These are phyloP conservation scores for Tetracentron sinense DNA, from an alignment of 164 flowering plant genomes.

Conservation along the genomic window DNA sequence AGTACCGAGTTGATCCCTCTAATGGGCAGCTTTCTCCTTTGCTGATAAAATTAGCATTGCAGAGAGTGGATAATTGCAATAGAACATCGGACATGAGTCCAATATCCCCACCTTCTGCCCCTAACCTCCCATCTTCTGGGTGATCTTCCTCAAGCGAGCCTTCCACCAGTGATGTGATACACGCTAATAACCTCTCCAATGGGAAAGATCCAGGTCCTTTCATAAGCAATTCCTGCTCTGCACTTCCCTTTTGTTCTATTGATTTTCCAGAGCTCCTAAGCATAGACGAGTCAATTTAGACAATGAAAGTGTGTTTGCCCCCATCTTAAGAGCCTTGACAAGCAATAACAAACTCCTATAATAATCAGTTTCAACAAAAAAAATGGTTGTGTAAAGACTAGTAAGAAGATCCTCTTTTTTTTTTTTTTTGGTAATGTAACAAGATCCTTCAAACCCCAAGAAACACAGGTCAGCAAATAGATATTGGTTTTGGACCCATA, in stretches of 20 bases:
- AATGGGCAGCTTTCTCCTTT: constrained; percentile 89
- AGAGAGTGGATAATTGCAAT: constrained; percentile 87
- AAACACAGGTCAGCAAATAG: too few relatives aligned
- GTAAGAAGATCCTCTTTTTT: too few relatives aligned
- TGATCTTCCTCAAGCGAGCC: constrained; percentile 42
- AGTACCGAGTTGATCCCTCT: constrained; percentile 80
- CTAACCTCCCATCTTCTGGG: constrained; percentile 21
- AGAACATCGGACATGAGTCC: constrained; percentile 80
- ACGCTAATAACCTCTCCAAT: constrained; percentile 87
- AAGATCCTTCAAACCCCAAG: too few relatives aligned
- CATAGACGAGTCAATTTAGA: background rate
- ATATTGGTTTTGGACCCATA: too few relatives aligned
- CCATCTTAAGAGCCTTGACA: background rate
- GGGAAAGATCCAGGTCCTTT: constrained; percentile 97
- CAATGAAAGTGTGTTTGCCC: background rate
- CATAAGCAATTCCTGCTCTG: constrained; percentile 68
- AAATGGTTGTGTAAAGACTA: too few relatives aligned
- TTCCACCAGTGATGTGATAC: constrained; percentile 69
- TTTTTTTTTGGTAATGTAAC: too few relatives aligned
- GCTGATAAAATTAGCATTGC: constrained; percentile 78
- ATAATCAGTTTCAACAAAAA: background rate
- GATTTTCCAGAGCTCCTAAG: constrained; percentile 63
- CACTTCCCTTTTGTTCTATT: constrained; percentile 57
- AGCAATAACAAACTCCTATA: background rate
- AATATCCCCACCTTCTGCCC: constrained; percentile 26